phyloP scores from a whole-genome alignment of 148 eudicot species.

The Chenopodium formosanum region DNA sequence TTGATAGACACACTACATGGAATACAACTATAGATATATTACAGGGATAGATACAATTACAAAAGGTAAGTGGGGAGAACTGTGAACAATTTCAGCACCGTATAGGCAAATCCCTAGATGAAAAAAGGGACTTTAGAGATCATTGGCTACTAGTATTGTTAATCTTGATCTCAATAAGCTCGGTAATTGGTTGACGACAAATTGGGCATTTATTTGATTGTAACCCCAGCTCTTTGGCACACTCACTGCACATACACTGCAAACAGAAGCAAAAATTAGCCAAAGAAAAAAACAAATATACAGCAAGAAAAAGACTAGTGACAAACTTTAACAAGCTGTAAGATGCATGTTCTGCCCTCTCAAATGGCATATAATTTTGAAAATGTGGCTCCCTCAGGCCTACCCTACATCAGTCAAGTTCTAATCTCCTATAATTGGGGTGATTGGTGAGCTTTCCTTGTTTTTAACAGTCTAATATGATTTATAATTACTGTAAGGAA shows the following conservation, averaged over 20 bases:
- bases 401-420: background rate
- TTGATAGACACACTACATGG: background rate
- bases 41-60: conserved; percentile 24
- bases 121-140: conserved; percentile 13
- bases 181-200: conserved; percentile 64
- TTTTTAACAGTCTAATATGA: background rate
- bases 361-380: background rate
- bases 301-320: background rate
- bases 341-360: background rate
- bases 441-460: background rate
- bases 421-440: background rate
- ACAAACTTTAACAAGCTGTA: background rate
- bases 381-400: background rate
- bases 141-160: conserved; percentile 25
- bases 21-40: conserved; percentile 13
- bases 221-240: conserved; percentile 68
- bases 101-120: conserved; percentile 18
- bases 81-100: conserved; percentile 14
- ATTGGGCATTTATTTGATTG: conserved; percentile 76
- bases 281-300: background rate
- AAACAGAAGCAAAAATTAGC: conserved; percentile 8
- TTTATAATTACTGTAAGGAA: background rate
- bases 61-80: conserved; percentile 13
- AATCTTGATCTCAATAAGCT: conserved; percentile 70
- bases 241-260: conserved; percentile 83